Base-by-base conservation (phyloP, 2,329 filamentous ascomycete species). In the Fusarium foetens region DNA sequence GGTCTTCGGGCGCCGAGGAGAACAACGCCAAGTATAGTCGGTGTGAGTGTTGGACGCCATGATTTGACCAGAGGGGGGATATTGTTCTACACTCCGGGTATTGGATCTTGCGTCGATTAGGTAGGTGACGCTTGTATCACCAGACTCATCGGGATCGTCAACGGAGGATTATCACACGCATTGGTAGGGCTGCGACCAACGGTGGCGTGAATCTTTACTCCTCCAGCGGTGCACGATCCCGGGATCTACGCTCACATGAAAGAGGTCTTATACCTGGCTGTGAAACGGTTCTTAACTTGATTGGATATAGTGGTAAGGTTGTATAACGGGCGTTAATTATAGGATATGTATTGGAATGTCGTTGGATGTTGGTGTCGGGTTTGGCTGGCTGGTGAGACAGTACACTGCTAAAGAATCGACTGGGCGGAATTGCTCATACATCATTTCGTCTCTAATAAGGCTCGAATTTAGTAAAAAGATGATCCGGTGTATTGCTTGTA, bases 141-240 rank as follows among this genome's bases (percentile, higher is more conserved):
- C 38, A 41, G 66, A 51, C 23, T 46, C 51, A 46, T 66, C 61
- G 51, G 63, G 31, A 51, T 66, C 39, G 33, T 51, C 38, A n/a
- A 54, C 39, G 27, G 41, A 39, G 13, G 33, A 33, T 39, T 46
- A 49, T 54, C 58, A 46, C 23, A 29, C 27, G 29, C n/a, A 19
- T 48, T 57, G 9, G 53, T 46, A 54, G 12, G 13, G 36, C 62
- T 51, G 58, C 51, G 58, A 43, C 58, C 49, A 60, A 35, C 52
- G 19, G 63, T 66, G 63, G 63, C 63, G 52, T 51, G 19, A 63
- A 45, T 54, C 25, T 52, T 45, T n/a, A 31, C 33, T 51, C 33
- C 39, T 39, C 27, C 23, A 66, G n/a, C 27, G 33, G 54, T 23
- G 38, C 36, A 48, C 62, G 36, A 60, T 64, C 33, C 39, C 43